Percentiles rank a stretch among this genome's conserved stretches.
Evolutionary conservation across 2,329 filamentous ascomycete genomes (phyloP).

Genomic region (Cladosporium colombiae): DNA sequence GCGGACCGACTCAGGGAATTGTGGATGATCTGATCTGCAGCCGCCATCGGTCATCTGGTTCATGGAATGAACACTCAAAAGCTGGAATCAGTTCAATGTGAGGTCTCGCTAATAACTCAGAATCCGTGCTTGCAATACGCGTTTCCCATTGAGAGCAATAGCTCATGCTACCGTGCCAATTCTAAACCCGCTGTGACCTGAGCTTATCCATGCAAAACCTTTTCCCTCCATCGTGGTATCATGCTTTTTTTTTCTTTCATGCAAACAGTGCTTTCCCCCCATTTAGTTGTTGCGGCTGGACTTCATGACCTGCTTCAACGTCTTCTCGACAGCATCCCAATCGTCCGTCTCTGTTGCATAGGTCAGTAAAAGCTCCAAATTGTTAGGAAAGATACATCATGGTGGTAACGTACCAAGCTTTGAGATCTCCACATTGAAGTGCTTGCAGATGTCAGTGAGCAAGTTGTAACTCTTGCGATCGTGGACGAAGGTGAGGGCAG

Average conservation of each 20-base stretch:
- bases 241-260: not conserved
- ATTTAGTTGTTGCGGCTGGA: conserved; percentile 34
- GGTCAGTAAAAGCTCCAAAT: not conserved
- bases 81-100: not conserved
- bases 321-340: conserved; percentile 85
- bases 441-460: conserved; percentile 74
- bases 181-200: not conserved
- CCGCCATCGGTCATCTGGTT: too few relatives aligned
- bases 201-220: not conserved
- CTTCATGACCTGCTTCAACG: conserved; percentile 80
- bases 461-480: conserved; percentile 79
- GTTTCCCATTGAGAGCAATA: not conserved
- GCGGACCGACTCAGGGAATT: too few relatives aligned
- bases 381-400: not conserved
- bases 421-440: conserved; percentile 79
- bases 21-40: too few relatives aligned
- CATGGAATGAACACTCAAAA: too few relatives aligned
- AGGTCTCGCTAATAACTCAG: not conserved
- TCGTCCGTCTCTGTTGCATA: conserved; percentile 65
- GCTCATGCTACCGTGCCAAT: not conserved
- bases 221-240: not conserved
- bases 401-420: conserved; percentile 53
- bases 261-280: not conserved
- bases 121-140: not conserved
- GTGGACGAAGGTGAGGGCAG: conserved; percentile 92